phyloP scores from a whole-genome alignment of 345 rosid genomes.

The Aquilaria yunnanensis region DNA sequence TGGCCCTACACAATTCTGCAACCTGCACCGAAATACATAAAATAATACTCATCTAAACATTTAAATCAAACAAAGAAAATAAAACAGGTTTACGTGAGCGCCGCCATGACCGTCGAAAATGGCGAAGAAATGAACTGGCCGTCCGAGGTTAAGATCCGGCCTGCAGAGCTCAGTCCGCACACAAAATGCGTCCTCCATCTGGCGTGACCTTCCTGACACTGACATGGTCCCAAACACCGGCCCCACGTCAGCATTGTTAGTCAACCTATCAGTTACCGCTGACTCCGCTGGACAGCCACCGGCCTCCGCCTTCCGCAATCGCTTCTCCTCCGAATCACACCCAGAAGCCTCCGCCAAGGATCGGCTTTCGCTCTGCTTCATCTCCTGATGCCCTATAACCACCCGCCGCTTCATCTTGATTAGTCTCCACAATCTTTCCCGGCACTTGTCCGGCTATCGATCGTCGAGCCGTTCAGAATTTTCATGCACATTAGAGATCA shows the following conservation, averaged over 20 bases:
- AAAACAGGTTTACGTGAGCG: constrained; percentile 29
- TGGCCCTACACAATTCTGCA: constrained; percentile 37
- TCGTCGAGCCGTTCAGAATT: constrained; percentile 15
- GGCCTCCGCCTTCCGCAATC: constrained; percentile 11
- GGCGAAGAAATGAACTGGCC: constrained; percentile 70
- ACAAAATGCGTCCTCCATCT: constrained; percentile 51
- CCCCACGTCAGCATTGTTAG: neutral
- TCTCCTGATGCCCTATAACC: neutral
- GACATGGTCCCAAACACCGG: constrained; percentile 41
- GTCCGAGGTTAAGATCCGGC: constrained; percentile 27
- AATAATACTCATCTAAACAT: neutral
- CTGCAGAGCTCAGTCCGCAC: constrained; percentile 28
- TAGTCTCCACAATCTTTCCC: constrained; percentile 41
- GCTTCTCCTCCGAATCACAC: constrained; percentile 17
- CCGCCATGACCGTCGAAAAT: constrained; percentile 92
- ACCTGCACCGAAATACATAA: constrained; percentile 30
- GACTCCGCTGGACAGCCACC: constrained; percentile 8
- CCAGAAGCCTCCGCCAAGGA: constrained; percentile 7
- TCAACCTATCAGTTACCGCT: neutral
- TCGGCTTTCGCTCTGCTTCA: neutral
- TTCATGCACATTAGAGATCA: constrained; percentile 18
- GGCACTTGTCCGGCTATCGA: constrained; percentile 21
- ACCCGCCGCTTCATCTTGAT: constrained; percentile 33
- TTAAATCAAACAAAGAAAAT: neutral
- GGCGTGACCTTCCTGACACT: constrained; percentile 44